Base-by-base conservation (phyloP, 176 grass and related monocot genomes). In the Oryza longistaminata region DNA sequence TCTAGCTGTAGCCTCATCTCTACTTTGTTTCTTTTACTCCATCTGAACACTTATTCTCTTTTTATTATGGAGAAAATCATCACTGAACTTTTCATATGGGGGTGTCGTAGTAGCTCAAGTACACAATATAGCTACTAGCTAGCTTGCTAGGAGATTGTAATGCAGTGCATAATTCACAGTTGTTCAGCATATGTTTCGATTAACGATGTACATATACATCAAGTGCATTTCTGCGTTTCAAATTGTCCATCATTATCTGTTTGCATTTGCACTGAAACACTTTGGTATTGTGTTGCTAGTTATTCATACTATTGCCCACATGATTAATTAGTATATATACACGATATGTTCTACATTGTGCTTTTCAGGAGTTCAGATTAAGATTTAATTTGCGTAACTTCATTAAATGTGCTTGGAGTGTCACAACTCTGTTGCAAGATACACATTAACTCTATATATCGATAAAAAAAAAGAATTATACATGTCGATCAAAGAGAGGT, bases 1-100 rank as follows among this genome's bases (percentile, higher is more conserved):
- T 79, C 79, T 83, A 87, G 85, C 69, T 80, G 48, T 85, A 85
- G 64, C 49, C 88, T 87, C 84, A 87, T 76, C 70, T 90, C 50
- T 84, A 70, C 39, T 87, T 91, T 76, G 52, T 71, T 87, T 83
- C 81, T 66, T 65, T 87, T 60, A 34, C 27, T 43, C 29, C 40
- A 26, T 75, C 29, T 76, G 68, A 15, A 25, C 22, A 75, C 53
- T 39, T 35, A 8, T 52, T 64, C 60, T 60, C 29, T 66, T 22
- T 22, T 34, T 73, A 33, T 67, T 84, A 68, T 70, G 13, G 48
- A 81, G 4, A 75, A 53, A 81, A 66, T 52, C 22, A 22, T 62
- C 33, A 31, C 2, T 37, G 15, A 44, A 22, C 29, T 75, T 85
- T 42, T 69, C 5, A 69, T 43, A 1, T 70, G 79, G 34, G 34